These are phyloP conservation scores for Nakaseomyces glabratus DNA, from an alignment of 1,139 yeast species.

Conservation along the genomic window DNA sequence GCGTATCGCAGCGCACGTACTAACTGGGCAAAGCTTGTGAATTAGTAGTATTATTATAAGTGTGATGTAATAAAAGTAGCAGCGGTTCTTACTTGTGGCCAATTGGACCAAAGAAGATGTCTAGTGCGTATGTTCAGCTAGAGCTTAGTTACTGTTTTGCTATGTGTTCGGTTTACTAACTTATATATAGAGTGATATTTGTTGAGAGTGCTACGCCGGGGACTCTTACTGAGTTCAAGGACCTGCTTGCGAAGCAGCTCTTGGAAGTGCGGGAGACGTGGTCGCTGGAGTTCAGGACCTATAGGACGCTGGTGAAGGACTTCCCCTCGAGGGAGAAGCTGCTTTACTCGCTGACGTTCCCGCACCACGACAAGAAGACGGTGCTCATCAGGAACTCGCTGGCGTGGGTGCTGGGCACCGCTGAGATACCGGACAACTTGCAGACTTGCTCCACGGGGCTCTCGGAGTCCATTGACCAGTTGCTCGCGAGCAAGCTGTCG, in stretches of 20 bases:
- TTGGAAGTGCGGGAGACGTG: conserved; percentile 24
- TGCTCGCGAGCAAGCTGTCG: conserved; percentile 23
- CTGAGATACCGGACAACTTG: conserved; percentile 9
- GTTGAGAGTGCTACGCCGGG: conserved; percentile 28
- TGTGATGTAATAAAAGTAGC: too few relatives aligned
- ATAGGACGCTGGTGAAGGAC: conserved; percentile 22
- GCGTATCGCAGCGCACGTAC: too few relatives aligned
- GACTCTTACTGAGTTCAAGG: conserved; percentile 27
- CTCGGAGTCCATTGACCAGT: conserved; percentile 21
- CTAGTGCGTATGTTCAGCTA: too few relatives aligned
- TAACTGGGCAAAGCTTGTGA: too few relatives aligned
- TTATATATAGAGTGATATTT: conserved; percentile 22
- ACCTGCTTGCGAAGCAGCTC: conserved; percentile 22
- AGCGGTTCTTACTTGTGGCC: too few relatives aligned
- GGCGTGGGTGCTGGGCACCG: conserved; percentile 15
- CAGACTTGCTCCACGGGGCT: conserved; percentile 3
- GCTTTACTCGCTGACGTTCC: conserved; percentile 24
- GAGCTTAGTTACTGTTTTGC: too few relatives aligned
- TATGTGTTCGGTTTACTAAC: neutral
- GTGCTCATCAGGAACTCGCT: conserved; percentile 22
- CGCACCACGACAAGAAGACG: conserved; percentile 21
- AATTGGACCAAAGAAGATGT: too few relatives aligned
- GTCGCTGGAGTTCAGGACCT: conserved; percentile 28
- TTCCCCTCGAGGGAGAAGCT: conserved; percentile 18
- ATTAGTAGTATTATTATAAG: too few relatives aligned